These are phyloP conservation scores for Sporothrix luriei DNA, from an alignment of 2,329 filamentous ascomycete species.

Conservation along the genomic window DNA sequence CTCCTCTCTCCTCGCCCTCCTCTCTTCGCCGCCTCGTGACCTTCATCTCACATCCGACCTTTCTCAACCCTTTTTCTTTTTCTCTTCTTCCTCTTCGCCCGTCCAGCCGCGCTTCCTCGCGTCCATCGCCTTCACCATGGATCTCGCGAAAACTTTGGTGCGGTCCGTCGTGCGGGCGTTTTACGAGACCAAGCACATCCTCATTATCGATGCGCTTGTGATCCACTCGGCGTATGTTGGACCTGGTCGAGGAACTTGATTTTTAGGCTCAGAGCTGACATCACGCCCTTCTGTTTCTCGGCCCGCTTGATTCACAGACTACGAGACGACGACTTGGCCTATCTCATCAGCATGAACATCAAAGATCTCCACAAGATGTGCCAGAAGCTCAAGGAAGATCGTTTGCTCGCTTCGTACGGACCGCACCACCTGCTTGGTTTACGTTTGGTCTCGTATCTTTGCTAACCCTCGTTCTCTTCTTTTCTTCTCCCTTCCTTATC, in stretches of 20 bases:
- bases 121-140: conserved; percentile 44
- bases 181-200: conserved; percentile 80
- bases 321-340: conserved; percentile 83
- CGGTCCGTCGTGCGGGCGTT: conserved; percentile 85
- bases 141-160: conserved; percentile 72
- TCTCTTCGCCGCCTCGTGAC: not conserved
- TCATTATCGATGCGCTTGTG: conserved; percentile 83
- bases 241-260: conserved; percentile 10
- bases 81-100: not conserved
- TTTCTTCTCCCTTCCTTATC: not conserved
- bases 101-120: no score
- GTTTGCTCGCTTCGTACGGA: conserved; percentile 74
- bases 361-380: conserved; percentile 92
- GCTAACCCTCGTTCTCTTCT: conserved; percentile 11
- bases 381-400: conserved; percentile 80
- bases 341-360: conserved; percentile 83
- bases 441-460: not conserved
- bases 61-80: no score
- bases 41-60: not conserved
- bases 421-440: conserved; percentile 14
- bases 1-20: not conserved
- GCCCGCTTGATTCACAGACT: conserved; percentile 45
- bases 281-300: not conserved
- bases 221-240: conserved; percentile 72
- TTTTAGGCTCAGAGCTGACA: conserved; percentile 50